These are phyloP conservation scores for Triangularia setosa DNA, from an alignment of 2,329 filamentous ascomycete species.

Conservation along the genomic window DNA sequence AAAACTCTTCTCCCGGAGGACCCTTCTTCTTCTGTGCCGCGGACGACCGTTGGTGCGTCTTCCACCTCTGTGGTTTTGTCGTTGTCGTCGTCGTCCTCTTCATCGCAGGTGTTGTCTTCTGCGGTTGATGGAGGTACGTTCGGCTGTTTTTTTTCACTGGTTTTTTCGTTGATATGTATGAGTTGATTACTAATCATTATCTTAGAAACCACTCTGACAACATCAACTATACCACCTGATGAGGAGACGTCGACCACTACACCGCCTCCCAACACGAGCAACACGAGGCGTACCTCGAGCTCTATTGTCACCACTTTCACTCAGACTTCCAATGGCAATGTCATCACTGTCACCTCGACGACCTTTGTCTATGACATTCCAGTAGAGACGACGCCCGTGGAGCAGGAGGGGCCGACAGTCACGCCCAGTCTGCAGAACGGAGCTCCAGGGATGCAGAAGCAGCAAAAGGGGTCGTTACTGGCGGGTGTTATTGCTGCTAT, in stretches of 20 bases:
- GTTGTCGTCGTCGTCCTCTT: constrained; percentile 17
- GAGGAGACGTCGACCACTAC: not conserved
- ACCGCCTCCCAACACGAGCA: not conserved
- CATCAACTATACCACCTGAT: constrained; percentile 9
- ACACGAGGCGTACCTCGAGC: constrained; percentile 27
- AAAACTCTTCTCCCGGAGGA: constrained; percentile 29
- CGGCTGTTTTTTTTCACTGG: not conserved
- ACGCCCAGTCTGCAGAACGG: constrained; percentile 33
- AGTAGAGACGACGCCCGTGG: constrained; percentile 25
- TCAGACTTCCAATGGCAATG: constrained; percentile 44
- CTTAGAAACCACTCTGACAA: constrained; percentile 21
- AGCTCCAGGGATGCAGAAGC: constrained; percentile 14
- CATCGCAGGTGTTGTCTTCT: constrained; percentile 19
- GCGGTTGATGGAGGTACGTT: constrained; percentile 24
- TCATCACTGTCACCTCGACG: constrained; percentile 46
- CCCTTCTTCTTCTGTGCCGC: constrained; percentile 23
- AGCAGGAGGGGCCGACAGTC: constrained; percentile 30
- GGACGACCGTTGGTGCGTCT: constrained; percentile 19
- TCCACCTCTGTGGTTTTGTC: constrained; percentile 11
- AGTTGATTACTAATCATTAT: constrained; percentile 1
- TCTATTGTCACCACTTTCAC: constrained; percentile 38
- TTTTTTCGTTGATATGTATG: not conserved
- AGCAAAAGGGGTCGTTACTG: constrained; percentile 9
- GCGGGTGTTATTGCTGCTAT: constrained; percentile 13
- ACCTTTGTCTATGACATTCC: constrained; percentile 45